Evolutionary conservation across 805 yeast genomes (phyloP), one percentile per base, ranked within the genome.

Genomic region (Kuraishia capsulata): DNA sequence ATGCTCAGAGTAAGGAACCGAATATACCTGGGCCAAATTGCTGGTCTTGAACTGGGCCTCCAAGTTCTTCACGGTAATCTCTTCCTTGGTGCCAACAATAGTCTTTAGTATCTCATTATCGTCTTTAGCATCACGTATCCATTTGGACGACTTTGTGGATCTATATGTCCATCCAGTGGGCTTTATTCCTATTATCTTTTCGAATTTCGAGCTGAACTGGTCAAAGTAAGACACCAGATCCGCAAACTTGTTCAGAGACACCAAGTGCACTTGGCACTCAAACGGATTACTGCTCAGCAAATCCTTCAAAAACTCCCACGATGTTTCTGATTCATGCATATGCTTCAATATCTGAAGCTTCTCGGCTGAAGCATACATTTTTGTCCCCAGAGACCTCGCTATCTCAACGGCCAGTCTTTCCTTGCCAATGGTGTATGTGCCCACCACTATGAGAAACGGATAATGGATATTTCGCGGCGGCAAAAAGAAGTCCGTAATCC

Each of bases 111-210:
- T 37, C 32, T 44, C 43, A 10, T 23, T 11, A 21, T 42, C 31
- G 4, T 34, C 21, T n/a, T n/a, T n/a, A 31, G 40, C 20, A 6
- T 36, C 42, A 11, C 34, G 30, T 45, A 47, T 43, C 50, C 50
- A 47, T 35, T 43, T 43, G 4, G 35, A 18, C n/a, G 47, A 40
- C 30, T 38, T 39, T 25, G 39, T 41, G 18, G 56, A 55, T 13
- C 64, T 51, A 54, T 73, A 81, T 2, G 87, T 69, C 97, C 97
- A 92, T 0, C 97, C 97, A 0, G 97, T 88, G 0, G 97, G 97
- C 37, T 76, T 65, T 26, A 84, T 64, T 0, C 85, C 95, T n/a
- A 83, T 65, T 31, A 86, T 68, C 35, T 75, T 65, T 38, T 76
- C 77, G 52, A 71, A 81, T 31, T 63, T 57, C 20, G 54, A 57